Base-by-base conservation (phyloP, 257 asterid genomes). In the Lycium barbarum region DNA sequence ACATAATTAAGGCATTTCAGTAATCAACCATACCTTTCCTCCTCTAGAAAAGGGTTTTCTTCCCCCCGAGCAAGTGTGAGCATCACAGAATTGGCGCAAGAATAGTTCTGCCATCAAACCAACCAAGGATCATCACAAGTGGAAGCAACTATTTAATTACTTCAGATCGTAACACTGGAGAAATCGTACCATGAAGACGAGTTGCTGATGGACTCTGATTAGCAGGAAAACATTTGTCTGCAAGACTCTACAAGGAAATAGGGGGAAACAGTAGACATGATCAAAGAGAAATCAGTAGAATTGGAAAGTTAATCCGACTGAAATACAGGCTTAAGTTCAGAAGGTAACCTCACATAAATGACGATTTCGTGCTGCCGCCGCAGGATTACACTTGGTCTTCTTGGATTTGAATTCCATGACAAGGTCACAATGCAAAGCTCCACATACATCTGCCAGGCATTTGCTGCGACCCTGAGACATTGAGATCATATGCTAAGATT, bases 381-480 rank as follows among this genome's bases (percentile, higher is more conserved):
- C 96, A 70, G 99, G 98, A 89, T 94, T 94, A 81, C 99, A 95
- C 92, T 94, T 95, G 89, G 92, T 84, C 90, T 93, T 93, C 85
- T 85, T 91, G 87, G 93, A 85, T 86, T 88, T 90, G 57, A 93
- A 62, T 73, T 86, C 92, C 78, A 89, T 85, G 88, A 89, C 87
- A 9, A 85, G 88, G 87, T 95, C 99, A 88, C 99, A 95, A 90
- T 95, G 99, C 89, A 95, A 84, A 55, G 99, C 98, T 81, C 98
- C 98, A 49, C 99, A 95, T 81, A 93, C 84, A 88, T 95, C 97
- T 76, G 99, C 99, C 91, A 95, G 89, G 93, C 99, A 95, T 91
- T 93, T 95, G 88, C 97, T 87, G 47, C 88, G 91, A 87, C 86
- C 91, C 99, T 95, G 93, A 79, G 76, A 72, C 84, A 88, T 51